Base-by-base conservation (phyloP, 1,284 basidiomycete species). In the Cyathus olla region DNA sequence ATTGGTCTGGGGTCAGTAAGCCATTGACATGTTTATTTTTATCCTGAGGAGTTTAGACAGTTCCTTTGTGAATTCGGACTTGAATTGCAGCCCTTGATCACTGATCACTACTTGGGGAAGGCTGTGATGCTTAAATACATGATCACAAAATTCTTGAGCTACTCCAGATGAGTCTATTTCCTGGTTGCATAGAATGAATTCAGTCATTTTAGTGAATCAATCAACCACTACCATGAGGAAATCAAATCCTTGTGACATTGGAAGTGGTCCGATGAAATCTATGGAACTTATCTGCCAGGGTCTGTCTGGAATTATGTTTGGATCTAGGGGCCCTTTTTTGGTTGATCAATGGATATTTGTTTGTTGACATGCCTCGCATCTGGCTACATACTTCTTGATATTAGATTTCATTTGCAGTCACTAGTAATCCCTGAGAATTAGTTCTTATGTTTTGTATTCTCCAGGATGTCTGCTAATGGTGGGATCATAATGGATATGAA, bases 341-440 rank as follows among this genome's bases (percentile, higher is more conserved):
- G 6, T 15, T 22, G 22, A 40, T 19, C 50, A 24, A 15, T 42
- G 39, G 26, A 42, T 22, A 48, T 75, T 76, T 19, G 55, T 66
- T 17, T 59, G 19, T 17, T 65, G 60, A 49, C 74, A 76, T 3
- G 53, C 56, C 19, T 66, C 60, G 55, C 75, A 78, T 22, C 61
- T 59, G 0, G 53, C 24, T 6, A 73, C 61, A 49, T 77, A 78
- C 6, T 66, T 47, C 3, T 59, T 55, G 22, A 74, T 60, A 49
- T 60, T 67, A 2, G 48, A 27, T 13, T 56, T 53, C 56, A 77
- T 66, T 39, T 60, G 52, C 0, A 73, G 74, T 74, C 76, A 79
- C 66, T 64, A 72, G 56, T 69, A 76, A 59, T 73, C 56, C 2
- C 66, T 44, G 3, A 57, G 46, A 1, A 75, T 63, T 10, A 70